phyloP scores from a whole-genome alignment of 2,329 filamentous ascomycete species.

The Hypomyces perniciosus region DNA sequence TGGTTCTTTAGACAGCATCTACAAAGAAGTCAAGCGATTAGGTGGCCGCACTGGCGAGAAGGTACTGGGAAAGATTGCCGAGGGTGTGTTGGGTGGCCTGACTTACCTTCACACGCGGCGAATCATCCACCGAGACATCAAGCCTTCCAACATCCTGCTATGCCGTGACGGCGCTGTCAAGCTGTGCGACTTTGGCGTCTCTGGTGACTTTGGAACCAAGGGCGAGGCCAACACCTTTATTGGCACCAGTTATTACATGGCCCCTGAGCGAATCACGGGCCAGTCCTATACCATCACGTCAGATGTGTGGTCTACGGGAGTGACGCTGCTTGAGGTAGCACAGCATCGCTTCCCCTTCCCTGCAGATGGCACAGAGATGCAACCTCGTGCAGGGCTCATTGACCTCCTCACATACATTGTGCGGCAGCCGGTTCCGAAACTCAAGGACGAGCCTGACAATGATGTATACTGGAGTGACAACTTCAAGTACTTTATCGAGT shows the following conservation, averaged over 20 bases:
- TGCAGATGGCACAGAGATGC: constrained; percentile 91
- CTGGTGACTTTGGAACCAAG: constrained; percentile 96
- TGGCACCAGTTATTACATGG: constrained; percentile 99
- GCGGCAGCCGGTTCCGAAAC: constrained; percentile 84
- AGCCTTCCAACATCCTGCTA: constrained; percentile 92
- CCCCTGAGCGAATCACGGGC: constrained; percentile 93
- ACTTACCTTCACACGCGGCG: constrained; percentile 94
- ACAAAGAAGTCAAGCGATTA: constrained; percentile 93
- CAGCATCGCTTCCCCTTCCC: constrained; percentile 98
- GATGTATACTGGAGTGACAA: constrained; percentile 92
- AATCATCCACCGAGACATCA: constrained; percentile 98
- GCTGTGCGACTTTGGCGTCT: constrained; percentile 96
- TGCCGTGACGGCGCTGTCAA: constrained; percentile 92
- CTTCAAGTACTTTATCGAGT: constrained; percentile 99
- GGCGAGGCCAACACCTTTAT: constrained; percentile 99
- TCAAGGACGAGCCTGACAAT: constrained; percentile 89
- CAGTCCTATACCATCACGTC: constrained; percentile 98
- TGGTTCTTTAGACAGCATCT: constrained; percentile 91
- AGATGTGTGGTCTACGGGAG: constrained; percentile 95
- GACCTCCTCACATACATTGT: constrained; percentile 97
- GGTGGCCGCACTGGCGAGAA: constrained; percentile 95
- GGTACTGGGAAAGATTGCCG: constrained; percentile 91
- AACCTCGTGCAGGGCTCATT: constrained; percentile 85
- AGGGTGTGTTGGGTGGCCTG: constrained; percentile 86
- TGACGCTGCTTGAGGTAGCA: constrained; percentile 97